Evolutionary conservation across 139 green algal genomes (phyloP).

Genomic region (Protoeuglena noctilucae): DNA sequence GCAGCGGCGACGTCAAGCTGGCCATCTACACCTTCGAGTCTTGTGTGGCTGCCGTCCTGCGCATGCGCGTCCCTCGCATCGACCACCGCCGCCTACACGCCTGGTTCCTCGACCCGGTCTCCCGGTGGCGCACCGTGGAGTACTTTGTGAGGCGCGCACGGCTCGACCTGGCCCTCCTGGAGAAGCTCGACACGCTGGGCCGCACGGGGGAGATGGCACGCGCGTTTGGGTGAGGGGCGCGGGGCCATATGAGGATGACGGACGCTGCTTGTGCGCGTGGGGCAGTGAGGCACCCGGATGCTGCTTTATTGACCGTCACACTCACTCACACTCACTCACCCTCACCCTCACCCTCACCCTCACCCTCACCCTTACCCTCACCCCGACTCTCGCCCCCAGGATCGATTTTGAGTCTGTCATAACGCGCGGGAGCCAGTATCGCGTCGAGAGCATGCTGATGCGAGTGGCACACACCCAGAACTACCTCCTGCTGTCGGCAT

Average conservation of each 20-base stretch:
- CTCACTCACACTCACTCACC: no score
- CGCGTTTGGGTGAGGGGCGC: no score
- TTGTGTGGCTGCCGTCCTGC: slow-evolving; percentile 61
- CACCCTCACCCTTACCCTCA: no score
- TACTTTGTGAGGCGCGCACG: slow-evolving; percentile 19
- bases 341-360: no score
- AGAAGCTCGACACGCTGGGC: slow-evolving; percentile 75
- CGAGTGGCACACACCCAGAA: slow-evolving; percentile 85
- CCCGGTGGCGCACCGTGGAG: slow-evolving; percentile 28
- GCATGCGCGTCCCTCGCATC: slow-evolving; percentile 52
- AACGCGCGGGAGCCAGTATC: slow-evolving; percentile 71
- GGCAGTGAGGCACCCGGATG: no score
- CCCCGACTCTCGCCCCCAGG: no score
- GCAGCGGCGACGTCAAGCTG: slow-evolving; percentile 64
- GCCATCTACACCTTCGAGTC: slow-evolving; percentile 61
- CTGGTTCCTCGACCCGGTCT: slow-evolving; percentile 52
- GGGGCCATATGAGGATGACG: no score
- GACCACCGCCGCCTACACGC: slow-evolving; percentile 31
- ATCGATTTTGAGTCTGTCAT: slow-evolving; percentile 87
- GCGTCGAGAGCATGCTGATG: slow-evolving; percentile 84
- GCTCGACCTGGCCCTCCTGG: slow-evolving; percentile 62
- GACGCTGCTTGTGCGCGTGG: no score
- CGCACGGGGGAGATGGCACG: slow-evolving; percentile 70
- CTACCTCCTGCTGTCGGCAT: slow-evolving; percentile 65
- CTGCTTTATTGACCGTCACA: no score